Evolutionary conservation across 2,329 filamentous ascomycete genomes (phyloP).

Genomic region (Ambrosiella cleistominuta): DNA sequence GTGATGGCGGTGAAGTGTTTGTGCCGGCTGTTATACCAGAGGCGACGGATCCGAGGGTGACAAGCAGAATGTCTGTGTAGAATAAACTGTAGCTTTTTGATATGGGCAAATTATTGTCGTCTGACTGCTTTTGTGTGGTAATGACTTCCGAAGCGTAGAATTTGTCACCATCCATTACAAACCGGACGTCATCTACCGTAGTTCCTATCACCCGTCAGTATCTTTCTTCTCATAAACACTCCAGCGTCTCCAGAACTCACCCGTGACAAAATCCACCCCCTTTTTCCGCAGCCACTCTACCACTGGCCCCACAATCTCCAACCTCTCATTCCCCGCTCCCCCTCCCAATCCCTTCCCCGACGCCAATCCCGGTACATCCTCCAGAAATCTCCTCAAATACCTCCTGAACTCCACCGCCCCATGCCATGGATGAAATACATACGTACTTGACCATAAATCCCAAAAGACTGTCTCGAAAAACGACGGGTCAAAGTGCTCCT

Average conservation of each 20-base stretch:
- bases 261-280: slow-evolving; percentile 17
- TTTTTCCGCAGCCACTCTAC: slow-evolving; percentile 18
- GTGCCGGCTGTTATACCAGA: slow-evolving; percentile 14
- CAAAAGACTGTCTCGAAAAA: slow-evolving; percentile 23
- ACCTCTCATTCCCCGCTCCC: slow-evolving; percentile 20
- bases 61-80: slow-evolving; percentile 21
- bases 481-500: slow-evolving; percentile 14
- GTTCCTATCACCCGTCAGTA: slow-evolving; percentile 1
- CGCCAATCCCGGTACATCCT: slow-evolving; percentile 19
- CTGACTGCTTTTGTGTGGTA: not conserved
- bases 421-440: slow-evolving; percentile 22
- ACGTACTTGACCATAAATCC: slow-evolving; percentile 22
- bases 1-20: not conserved
- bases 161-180: not conserved
- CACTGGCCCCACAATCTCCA: slow-evolving; percentile 20
- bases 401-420: slow-evolving; percentile 21
- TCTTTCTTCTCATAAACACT: not conserved
- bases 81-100: not conserved
- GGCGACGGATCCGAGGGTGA: slow-evolving; percentile 23
- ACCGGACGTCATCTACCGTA: slow-evolving; percentile 1
- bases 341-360: slow-evolving; percentile 17
- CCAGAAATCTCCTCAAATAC: slow-evolving; percentile 20
- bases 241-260: not conserved
- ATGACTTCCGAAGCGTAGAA: not conserved
- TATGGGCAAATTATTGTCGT: not conserved